Conservation (phyloP, 805 yeast species). For the Candida succiphila region DNA sequence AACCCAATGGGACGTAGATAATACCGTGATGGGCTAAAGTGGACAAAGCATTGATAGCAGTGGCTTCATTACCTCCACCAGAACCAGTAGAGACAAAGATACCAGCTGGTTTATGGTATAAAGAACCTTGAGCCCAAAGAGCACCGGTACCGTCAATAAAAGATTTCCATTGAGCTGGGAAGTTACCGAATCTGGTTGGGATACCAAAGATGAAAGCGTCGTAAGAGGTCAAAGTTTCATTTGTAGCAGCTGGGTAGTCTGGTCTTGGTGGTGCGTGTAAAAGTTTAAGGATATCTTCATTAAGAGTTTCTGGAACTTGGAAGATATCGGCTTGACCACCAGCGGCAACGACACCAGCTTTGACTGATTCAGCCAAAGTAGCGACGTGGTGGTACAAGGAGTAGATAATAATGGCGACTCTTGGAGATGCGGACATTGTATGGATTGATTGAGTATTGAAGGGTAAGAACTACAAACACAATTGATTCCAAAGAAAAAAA, state of each 20-base stretch:
- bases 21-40: conserved; percentile 70
- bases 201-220: conserved; percentile 72
- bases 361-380: conserved; percentile 55
- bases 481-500: not conserved
- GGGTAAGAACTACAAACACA: no score
- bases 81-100: conserved; percentile 63
- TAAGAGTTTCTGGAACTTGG: conserved; percentile 75
- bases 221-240: conserved; percentile 45
- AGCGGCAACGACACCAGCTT: conserved; percentile 58
- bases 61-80: conserved; percentile 70
- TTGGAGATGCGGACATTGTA: conserved; percentile 29
- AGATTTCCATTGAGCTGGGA: conserved; percentile 67
- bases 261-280: conserved; percentile 61
- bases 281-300: conserved; percentile 46
- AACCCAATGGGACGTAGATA: conserved; percentile 71
- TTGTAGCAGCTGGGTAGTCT: conserved; percentile 46
- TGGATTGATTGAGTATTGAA: not conserved
- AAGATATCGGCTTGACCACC: conserved; percentile 64
- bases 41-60: conserved; percentile 49
- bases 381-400: conserved; percentile 75
- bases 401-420: conserved; percentile 70
- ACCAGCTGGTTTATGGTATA: conserved; percentile 67
- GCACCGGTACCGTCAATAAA: conserved; percentile 77
- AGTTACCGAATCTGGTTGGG: conserved; percentile 71
- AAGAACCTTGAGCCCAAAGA: conserved; percentile 62